phyloP scores from a whole-genome alignment of 768 basidiomycete species.

The Mycena haematopus region DNA sequence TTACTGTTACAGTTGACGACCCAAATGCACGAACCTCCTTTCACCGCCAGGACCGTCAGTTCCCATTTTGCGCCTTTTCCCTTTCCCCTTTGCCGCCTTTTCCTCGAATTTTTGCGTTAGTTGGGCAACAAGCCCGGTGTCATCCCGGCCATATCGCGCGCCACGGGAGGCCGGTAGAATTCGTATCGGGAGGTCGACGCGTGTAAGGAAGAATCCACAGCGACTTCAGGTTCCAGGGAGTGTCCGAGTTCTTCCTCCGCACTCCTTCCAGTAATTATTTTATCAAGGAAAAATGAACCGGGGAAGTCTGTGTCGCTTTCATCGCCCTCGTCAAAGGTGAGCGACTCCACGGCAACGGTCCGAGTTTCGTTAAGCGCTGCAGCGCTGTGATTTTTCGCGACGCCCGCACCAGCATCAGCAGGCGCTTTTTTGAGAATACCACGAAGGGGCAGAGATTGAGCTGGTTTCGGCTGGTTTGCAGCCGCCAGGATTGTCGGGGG shows the following conservation, averaged over 20 bases:
- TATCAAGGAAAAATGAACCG: neutral
- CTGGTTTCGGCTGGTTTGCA: neutral
- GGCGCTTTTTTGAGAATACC: slow-evolving; percentile 15
- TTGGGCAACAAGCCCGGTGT: slow-evolving; percentile 9
- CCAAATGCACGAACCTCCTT: too few species aligned
- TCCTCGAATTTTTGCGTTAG: slow-evolving; percentile 11
- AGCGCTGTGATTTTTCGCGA: neutral
- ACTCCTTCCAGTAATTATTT: neutral
- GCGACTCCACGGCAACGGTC: neutral
- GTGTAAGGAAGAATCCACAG: neutral
- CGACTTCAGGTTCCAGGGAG: slow-evolving; percentile 1
- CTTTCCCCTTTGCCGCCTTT: slow-evolving; percentile 1
- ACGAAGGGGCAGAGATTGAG: slow-evolving; percentile 1
- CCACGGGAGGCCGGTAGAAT: neutral
- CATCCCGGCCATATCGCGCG: neutral
- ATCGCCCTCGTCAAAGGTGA: neutral
- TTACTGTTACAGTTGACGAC: neutral
- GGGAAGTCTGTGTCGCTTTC: neutral
- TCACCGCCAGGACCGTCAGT: neutral
- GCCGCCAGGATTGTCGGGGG: slow-evolving; percentile 4
- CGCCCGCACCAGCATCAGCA: neutral
- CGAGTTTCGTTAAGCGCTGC: neutral
- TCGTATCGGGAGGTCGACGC: slow-evolving; percentile 9
- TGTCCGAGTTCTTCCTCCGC: neutral
- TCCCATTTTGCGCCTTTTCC: neutral